Evolutionary conservation across 306 rosid species (phyloP).

Genomic region (Cucurbita moschata): DNA sequence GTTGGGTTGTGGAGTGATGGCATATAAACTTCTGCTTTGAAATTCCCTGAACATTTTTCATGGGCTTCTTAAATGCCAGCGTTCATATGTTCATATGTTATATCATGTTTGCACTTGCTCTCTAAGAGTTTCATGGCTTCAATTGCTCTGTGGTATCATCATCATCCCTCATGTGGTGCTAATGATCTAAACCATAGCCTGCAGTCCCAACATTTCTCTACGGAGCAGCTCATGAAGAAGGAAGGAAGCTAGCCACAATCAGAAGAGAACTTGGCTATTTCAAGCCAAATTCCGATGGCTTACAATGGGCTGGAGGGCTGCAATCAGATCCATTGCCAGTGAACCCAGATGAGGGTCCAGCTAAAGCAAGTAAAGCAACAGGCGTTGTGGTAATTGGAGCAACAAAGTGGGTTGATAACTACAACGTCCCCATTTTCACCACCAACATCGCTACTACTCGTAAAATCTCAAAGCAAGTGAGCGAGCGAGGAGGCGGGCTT

Average conservation of each 20-base stretch:
- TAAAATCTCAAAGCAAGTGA: constrained; percentile 29
- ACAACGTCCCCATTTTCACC: constrained; percentile 56
- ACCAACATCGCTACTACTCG: constrained; percentile 32
- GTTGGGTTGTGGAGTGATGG: too few species aligned
- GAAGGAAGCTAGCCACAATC: constrained; percentile 51
- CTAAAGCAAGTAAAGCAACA: constrained; percentile 28
- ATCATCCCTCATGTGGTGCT: not conserved
- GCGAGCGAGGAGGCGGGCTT: constrained; percentile 45
- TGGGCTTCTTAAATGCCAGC: not conserved
- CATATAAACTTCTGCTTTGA: not conserved
- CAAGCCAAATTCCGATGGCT: constrained; percentile 52
- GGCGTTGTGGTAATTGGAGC: constrained; percentile 60
- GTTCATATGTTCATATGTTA: not conserved
- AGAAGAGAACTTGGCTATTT: constrained; percentile 72
- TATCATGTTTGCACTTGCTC: not conserved
- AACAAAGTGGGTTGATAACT: constrained; percentile 58
- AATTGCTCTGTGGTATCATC: not conserved
- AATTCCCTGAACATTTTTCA: not conserved
- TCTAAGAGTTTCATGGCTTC: not conserved
- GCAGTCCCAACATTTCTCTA: constrained; percentile 73
- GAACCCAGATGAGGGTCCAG: constrained; percentile 61
- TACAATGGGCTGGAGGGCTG: constrained; percentile 52
- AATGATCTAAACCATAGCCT: constrained; percentile 13
- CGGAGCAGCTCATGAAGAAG: constrained; percentile 74
- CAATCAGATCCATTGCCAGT: constrained; percentile 29